phyloP scores from a whole-genome alignment of 2,329 filamentous ascomycete genomes.

The Colletotrichum gigasporum region DNA sequence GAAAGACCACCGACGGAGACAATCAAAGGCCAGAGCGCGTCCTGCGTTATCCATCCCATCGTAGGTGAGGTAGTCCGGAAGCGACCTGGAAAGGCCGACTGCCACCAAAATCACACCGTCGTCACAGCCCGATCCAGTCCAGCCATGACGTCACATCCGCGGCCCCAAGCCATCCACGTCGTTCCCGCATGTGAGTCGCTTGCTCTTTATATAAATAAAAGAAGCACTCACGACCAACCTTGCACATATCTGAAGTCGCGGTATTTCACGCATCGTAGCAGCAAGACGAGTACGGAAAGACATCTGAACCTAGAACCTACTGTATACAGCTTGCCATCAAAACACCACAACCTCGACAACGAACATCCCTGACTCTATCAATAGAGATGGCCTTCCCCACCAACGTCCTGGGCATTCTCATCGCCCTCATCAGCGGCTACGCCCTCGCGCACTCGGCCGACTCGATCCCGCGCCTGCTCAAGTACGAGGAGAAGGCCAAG shows the following conservation, averaged over 20 bases:
- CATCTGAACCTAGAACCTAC: not conserved
- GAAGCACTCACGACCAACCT: too few relatives aligned
- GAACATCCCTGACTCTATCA: not conserved
- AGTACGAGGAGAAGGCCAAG: constrained; percentile 40
- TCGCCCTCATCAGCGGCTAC: constrained; percentile 36
- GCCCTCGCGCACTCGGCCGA: constrained; percentile 35
- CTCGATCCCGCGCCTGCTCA: constrained; percentile 39
- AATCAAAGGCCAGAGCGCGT: constrained; percentile 8
- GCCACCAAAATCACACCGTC: too few relatives aligned
- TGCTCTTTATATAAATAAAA: too few relatives aligned
- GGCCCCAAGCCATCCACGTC: too few relatives aligned
- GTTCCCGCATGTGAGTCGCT: too few relatives aligned
- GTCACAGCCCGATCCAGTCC: too few relatives aligned
- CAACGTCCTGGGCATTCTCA: constrained; percentile 24
- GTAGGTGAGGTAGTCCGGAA: not conserved
- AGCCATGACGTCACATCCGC: constrained; percentile 1
- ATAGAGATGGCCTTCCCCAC: constrained; percentile 34
- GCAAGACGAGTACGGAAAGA: not conserved
- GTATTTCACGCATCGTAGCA: not conserved
- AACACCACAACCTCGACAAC: not conserved
- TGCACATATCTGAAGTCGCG: too few relatives aligned
- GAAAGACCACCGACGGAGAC: not conserved
- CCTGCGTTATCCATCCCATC: constrained; percentile 24
- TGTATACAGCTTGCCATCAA: too few relatives aligned
- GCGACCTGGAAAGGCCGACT: not conserved